Base-by-base conservation (phyloP, 345 rosid genomes). In the Nephelium lappaceum region DNA sequence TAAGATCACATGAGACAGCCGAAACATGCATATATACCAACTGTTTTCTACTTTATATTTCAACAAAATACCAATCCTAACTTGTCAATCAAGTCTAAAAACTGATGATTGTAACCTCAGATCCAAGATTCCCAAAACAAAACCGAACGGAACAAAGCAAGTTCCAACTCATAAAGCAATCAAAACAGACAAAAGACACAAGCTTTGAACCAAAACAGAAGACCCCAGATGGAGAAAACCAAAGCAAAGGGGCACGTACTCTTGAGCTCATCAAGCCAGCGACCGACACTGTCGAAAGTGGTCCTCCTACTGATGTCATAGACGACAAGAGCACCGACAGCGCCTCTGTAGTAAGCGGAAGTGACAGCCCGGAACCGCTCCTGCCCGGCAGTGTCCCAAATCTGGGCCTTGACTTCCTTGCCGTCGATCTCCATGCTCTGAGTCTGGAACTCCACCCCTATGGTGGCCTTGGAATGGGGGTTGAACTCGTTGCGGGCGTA, bases 321-420 rank as follows among this genome's bases (percentile, higher is more conserved):
- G 45, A 91, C 98, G 79, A 94, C 77, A 49, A 94, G 88, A 5
- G 97, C 95, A 51, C 98, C 98, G n/a, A 91, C 93, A 64, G 97
- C 98, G 21, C 97, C 98, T 73, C 98, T 92, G 81, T 94, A 94
- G 85, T 94, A 94, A 58, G 98, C 96, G 69, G 98, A 91, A 27
- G 97, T 94, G 86, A 94, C 98, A 47, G 98, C 97, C 3, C 97
- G 93, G 85, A 94, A 94, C 39, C 98, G 87, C 68, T 94, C 98
- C 42, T 94, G 98, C 5, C 98, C 98, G 21, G 98, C 98, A 75
- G 98, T 94, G 78, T 94, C 98, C 98, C 98, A 94, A 91, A 94
- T 93, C 96, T 94, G 97, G 65, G 97, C 98, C 51, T 94, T 93
- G 25, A 94, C 89, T n/a, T 94, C 96, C 72, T 93, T 93, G 23